Conservation (phyloP, 306 rosid species). For the Gleditsia sinensis region DNA sequence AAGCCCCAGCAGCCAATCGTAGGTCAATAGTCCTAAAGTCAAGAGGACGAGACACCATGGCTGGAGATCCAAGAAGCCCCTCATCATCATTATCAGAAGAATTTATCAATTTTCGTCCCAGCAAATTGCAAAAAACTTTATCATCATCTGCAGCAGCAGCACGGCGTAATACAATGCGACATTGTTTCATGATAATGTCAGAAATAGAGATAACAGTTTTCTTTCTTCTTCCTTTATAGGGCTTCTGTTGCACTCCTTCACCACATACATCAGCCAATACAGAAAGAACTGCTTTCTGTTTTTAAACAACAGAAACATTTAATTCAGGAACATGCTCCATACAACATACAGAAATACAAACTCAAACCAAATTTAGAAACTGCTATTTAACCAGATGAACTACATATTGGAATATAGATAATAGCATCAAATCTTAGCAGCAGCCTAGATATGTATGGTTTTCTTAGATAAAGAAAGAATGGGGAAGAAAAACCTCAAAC, state of each 20-base stretch:
- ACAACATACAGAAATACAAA: constrained; percentile 14
- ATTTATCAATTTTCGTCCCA: constrained; percentile 82
- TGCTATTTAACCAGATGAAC: constrained; percentile 15
- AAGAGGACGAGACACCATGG: constrained; percentile 92
- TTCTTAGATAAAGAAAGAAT: background rate
- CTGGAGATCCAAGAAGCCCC: constrained; percentile 95
- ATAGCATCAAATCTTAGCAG: constrained; percentile 8
- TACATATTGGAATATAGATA: constrained; percentile 19
- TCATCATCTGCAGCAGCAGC: constrained; percentile 90
- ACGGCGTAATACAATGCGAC: constrained; percentile 87
- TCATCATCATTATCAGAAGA: constrained; percentile 97
- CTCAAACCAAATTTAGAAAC: constrained; percentile 1
- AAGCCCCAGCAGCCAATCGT: constrained; percentile 89
- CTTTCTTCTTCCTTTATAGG: constrained; percentile 62
- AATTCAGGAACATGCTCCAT: constrained; percentile 37
- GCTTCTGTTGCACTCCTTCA: constrained; percentile 53
- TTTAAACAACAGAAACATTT: constrained; percentile 43
- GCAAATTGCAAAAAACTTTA: constrained; percentile 91
- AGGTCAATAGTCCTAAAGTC: constrained; percentile 96
- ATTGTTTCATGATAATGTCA: constrained; percentile 82
- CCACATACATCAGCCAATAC: constrained; percentile 64
- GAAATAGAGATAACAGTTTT: constrained; percentile 64
- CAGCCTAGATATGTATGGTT: background rate
- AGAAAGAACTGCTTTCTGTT: constrained; percentile 98
- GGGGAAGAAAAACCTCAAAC: background rate